These are phyloP conservation scores for Fraxinus latifolia DNA, from an alignment of 305 asterid genomes.

Conservation along the genomic window DNA sequence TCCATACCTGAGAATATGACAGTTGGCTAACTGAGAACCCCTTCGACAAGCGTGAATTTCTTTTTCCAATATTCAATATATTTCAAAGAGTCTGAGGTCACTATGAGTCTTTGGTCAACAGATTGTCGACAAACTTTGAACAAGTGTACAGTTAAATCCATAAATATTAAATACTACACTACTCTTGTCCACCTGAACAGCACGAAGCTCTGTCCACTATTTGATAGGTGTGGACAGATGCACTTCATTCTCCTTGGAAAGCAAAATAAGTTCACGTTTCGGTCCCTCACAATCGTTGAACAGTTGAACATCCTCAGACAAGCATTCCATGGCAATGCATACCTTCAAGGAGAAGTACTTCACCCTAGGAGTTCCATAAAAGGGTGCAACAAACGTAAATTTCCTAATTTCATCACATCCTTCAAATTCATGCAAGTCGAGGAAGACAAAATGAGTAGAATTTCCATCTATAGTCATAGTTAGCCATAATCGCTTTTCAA, in stretches of 20 bases:
- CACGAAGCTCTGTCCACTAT: constrained; percentile 13
- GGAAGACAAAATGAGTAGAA: constrained; percentile 55
- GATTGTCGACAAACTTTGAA: not conserved
- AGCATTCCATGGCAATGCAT: constrained; percentile 63
- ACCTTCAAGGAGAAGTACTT: constrained; percentile 54
- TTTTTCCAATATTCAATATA: not conserved
- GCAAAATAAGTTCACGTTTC: constrained; percentile 46
- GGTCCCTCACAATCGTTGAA: constrained; percentile 39
- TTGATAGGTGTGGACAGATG: constrained; percentile 37
- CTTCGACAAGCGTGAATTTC: not conserved
- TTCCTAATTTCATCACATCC: constrained; percentile 41
- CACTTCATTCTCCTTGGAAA: constrained; percentile 54
- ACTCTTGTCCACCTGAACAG: constrained; percentile 1
- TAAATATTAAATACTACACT: not conserved
- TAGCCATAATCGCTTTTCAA: constrained; percentile 62
- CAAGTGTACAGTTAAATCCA: constrained; percentile 11
- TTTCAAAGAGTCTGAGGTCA: not conserved
- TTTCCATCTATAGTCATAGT: constrained; percentile 42
- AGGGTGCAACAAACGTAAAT: constrained; percentile 54
- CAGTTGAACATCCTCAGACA: constrained; percentile 27
- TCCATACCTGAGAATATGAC: constrained; percentile 13
- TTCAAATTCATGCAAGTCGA: constrained; percentile 48
- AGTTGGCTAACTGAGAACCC: not conserved
- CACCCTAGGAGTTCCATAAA: constrained; percentile 48
- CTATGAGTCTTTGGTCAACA: not conserved